phyloP scores from a whole-genome alignment of 345 rosid species.

The Eucalyptus shirleyi region DNA sequence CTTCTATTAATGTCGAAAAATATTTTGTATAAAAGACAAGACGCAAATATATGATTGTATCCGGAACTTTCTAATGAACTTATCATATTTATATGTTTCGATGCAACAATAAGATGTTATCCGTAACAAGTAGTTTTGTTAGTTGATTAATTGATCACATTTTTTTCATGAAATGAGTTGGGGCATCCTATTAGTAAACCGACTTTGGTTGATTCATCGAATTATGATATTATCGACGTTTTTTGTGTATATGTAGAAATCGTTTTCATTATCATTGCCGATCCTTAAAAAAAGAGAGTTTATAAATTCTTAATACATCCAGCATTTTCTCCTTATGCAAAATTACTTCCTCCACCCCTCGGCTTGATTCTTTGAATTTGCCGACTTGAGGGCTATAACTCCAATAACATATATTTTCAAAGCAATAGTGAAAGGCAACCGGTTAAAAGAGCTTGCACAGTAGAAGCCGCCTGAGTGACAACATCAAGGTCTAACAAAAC shows the following conservation, averaged over 20 bases:
- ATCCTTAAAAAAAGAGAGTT: too few relatives aligned
- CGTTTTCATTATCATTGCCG: accelerated
- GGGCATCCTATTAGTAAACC: too few relatives aligned
- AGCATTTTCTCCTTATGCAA: background rate
- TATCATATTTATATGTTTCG: background rate
- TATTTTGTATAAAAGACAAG: background rate
- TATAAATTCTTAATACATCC: background rate
- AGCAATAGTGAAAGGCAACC: background rate
- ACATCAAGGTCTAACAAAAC: background rate
- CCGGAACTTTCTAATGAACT: background rate
- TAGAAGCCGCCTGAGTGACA: background rate
- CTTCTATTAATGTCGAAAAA: background rate
- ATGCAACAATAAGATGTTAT: too few relatives aligned
- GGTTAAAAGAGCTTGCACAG: background rate
- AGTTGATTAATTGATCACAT: too few relatives aligned
- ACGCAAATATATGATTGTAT: background rate
- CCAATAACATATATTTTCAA: background rate
- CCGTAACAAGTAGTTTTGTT: too few relatives aligned
- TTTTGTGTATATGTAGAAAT: accelerated
- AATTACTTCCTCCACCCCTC: background rate
- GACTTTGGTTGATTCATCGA: accelerated
- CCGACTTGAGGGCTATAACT: background rate
- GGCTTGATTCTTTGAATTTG: background rate
- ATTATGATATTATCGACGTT: too few relatives aligned
- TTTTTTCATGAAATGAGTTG: too few relatives aligned